A percentile compares a stretch with the other conserved stretches of the same genome.
Conservation (phyloP, 106 monocot genomes). For the Platanthera zijinensis region DNA sequence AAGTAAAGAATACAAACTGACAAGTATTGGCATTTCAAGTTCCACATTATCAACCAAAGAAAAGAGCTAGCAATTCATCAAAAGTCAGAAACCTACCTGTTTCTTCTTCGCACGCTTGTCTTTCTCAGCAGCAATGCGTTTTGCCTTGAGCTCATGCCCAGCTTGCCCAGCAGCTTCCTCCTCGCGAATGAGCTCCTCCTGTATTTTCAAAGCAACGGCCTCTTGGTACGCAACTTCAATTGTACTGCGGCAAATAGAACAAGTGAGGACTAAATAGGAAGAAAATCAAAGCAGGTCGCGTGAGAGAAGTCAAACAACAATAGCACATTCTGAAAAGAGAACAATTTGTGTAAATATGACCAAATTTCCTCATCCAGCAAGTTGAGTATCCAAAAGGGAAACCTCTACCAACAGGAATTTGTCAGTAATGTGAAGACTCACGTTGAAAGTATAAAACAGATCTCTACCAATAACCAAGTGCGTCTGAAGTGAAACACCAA, state of each 20-base stretch:
- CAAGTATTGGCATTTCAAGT: background rate
- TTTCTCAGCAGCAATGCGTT: slow-evolving; percentile 56
- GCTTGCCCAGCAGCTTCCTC: slow-evolving; percentile 82
- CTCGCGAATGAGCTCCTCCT: slow-evolving; percentile 97
- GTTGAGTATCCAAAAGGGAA: background rate
- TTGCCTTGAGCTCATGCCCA: slow-evolving; percentile 70
- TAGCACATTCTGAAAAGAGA: background rate
- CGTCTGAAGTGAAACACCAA: background rate
- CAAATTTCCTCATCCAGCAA: background rate
- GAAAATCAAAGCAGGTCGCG: background rate
- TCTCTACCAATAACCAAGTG: background rate
- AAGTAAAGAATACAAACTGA: background rate
- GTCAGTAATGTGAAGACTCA: background rate
- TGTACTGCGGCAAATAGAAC: slow-evolving; percentile 51
- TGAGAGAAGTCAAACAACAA: background rate
- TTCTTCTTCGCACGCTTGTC: slow-evolving; percentile 86
- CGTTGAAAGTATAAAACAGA: background rate
- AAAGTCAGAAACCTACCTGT: slow-evolving; percentile 30
- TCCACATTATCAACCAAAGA: no score
- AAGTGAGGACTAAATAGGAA: background rate
- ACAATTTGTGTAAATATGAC: background rate
- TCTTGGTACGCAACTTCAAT: slow-evolving; percentile 93
- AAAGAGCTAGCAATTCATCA: background rate
- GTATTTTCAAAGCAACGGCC: slow-evolving; percentile 87
- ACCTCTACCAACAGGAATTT: background rate